Evolutionary conservation across 164 flowering plant genomes (phyloP).

Genomic region (Euptelea pleiosperma): DNA sequence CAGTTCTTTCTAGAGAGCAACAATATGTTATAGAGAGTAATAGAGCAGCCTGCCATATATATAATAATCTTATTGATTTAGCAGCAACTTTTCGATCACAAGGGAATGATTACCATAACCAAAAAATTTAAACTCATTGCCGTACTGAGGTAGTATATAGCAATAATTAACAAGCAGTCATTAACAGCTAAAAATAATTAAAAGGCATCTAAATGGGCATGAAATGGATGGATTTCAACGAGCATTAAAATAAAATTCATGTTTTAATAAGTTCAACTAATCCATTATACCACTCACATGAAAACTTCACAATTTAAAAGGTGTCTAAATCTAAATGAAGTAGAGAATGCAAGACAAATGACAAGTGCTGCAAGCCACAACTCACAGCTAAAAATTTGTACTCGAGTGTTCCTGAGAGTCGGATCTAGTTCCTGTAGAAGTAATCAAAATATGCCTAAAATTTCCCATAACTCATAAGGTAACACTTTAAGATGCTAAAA

Average conservation of each 20-base stretch:
- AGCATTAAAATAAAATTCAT: background rate
- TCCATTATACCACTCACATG: background rate
- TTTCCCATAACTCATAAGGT: background rate
- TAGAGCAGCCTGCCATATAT: slow-evolving; percentile 53
- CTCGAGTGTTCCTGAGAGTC: slow-evolving; percentile 77
- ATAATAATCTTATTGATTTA: slow-evolving; percentile 3
- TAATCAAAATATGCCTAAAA: background rate
- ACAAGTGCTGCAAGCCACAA: slow-evolving; percentile 7
- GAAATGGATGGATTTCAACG: background rate
- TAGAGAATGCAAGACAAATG: no score
- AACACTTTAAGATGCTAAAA: background rate
- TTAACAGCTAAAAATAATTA: background rate
- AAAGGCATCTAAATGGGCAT: background rate
- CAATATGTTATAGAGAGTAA: slow-evolving; percentile 43
- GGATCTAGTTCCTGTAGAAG: slow-evolving; percentile 85
- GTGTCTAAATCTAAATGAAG: no score
- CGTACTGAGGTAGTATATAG: background rate
- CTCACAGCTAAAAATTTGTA: slow-evolving; percentile 64
- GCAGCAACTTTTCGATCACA: background rate
- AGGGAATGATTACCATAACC: background rate
- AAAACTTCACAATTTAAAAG: no score
- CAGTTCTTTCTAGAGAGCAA: slow-evolving; percentile 62
- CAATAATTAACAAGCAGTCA: background rate
- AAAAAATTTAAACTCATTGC: no score
- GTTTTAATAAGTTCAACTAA: background rate